Base-by-base conservation (phyloP, 768 basidiomycete genomes). In the Vararia minispora region DNA sequence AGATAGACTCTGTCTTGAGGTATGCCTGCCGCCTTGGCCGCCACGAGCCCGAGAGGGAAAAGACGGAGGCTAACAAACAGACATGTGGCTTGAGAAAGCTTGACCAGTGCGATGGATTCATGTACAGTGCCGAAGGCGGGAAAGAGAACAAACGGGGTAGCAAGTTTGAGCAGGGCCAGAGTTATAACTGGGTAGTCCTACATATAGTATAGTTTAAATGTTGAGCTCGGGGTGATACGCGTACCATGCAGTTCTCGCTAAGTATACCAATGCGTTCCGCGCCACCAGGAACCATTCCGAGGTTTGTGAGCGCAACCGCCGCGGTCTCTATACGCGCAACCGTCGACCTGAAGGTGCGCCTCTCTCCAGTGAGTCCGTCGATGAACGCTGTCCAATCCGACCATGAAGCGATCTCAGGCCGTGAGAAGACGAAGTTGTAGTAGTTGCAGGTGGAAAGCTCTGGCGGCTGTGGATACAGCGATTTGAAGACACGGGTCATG, bases 261-360 rank as follows among this genome's bases (percentile, higher is more conserved):
- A 84, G 67, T 11, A 87, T 71, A 5, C 79, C 84, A 16, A 84
- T 64, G 17, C 82, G 70, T 37, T 80, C 76, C 0, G 66, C 60
- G 28, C 60, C 61, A n/a, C n/a, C n/a, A n/a, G n/a, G n/a, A n/a
- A n/a, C n/a, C 8, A 86, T 50, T 0, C 69, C 79, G 1, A 81
- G 59, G 2, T 45, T 20, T n/a, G 38, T 18, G 14, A n/a, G 59
- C 52, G 71, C 77, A 0, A 79, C 79, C 3, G 75, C 70, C 12
- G 69, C 69, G 35, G 72, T 64, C 7, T 64, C 59, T 0, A 82
- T 65, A 10, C 64, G 62, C 27, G 69, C 66, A 11, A 64, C 35
- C 43, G 79, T 68, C 42, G 79, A 65, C 17, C 58, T 61, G 44
- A 60, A 71, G 9, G 60, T 65, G 10, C 69, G 55, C 35, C 52